Conservation (phyloP, 2,329 filamentous ascomycete species). For the Claviceps paspali region DNA sequence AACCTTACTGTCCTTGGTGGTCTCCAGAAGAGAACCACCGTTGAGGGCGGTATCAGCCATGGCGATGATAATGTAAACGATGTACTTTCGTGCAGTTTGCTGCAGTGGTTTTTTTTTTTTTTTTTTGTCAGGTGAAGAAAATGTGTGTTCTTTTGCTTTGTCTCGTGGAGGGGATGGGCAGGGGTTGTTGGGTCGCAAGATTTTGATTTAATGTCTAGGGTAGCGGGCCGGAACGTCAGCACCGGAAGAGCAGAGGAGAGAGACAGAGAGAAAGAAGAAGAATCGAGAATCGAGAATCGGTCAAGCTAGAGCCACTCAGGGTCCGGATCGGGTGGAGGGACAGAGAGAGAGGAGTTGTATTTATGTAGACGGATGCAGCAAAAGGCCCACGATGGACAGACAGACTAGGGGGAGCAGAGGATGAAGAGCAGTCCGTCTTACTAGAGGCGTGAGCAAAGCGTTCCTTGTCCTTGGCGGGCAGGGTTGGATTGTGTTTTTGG, state of each 20-base stretch:
- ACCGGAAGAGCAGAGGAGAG: constrained; percentile 2
- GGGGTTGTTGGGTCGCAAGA: constrained; percentile 4
- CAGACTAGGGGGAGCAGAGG: constrained; percentile 3
- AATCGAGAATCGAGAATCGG: constrained; percentile 2
- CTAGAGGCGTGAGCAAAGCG: constrained; percentile 3
- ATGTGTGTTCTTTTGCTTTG: constrained; percentile 3
- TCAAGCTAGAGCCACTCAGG: not conserved
- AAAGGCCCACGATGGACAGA: constrained; percentile 3
- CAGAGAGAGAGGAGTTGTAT: not conserved
- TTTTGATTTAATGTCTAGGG: constrained; percentile 6
- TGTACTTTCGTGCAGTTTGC: constrained; percentile 2
- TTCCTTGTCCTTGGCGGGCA: too few species aligned
- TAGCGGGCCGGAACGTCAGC: constrained; percentile 5
- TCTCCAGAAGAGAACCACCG: constrained; percentile 29
- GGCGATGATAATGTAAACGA: constrained; percentile 1
- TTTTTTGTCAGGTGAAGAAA: not conserved
- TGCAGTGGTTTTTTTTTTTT: constrained; percentile 3
- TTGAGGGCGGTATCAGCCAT: constrained; percentile 26
- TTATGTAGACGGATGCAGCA: not conserved
- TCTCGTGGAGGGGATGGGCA: constrained; percentile 1
- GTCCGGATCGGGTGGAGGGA: constrained; percentile 1
- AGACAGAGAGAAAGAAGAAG: too few species aligned
- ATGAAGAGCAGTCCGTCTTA: constrained; percentile 1
- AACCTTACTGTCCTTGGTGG: constrained; percentile 40
- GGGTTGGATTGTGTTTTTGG: not conserved